These are phyloP conservation scores for Fonsecaea erecta DNA, from an alignment of 2,329 filamentous ascomycete genomes.

Conservation along the genomic window DNA sequence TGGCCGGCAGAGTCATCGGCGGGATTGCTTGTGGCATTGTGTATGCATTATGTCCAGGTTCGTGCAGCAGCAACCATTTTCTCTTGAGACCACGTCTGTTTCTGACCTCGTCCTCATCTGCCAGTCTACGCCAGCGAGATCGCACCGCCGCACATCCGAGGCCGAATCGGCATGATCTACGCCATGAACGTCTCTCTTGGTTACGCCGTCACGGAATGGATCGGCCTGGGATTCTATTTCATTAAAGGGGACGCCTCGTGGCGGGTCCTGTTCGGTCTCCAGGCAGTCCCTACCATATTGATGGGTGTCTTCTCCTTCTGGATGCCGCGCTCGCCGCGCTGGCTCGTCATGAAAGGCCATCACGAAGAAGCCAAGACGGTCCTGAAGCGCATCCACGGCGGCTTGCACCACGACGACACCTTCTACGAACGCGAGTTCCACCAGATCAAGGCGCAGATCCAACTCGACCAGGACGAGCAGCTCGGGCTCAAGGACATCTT, in stretches of 20 bases:
- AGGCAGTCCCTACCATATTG: background rate
- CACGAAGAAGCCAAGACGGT: slow-evolving; percentile 5
- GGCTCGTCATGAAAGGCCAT: slow-evolving; percentile 4
- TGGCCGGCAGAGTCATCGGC: background rate
- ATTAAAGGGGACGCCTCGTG: slow-evolving; percentile 8
- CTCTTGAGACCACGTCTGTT: background rate
- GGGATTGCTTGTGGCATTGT: slow-evolving; percentile 9
- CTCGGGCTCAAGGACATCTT: slow-evolving; percentile 4
- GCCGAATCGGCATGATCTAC: slow-evolving; percentile 3
- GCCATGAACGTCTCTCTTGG: slow-evolving; percentile 2
- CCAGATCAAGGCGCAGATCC: slow-evolving; percentile 18
- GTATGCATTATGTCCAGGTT: slow-evolving; percentile 10
- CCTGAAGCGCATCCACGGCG: slow-evolving; percentile 11
- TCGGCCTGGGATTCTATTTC: slow-evolving; percentile 13
- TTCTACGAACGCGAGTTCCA: slow-evolving; percentile 16
- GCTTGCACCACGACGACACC: background rate
- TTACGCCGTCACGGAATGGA: slow-evolving; percentile 12
- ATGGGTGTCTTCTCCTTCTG: slow-evolving; percentile 3
- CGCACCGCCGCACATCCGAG: slow-evolving; percentile 5
- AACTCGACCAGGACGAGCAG: slow-evolving; percentile 5
- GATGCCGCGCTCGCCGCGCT: slow-evolving; percentile 12
- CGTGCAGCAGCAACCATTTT: background rate
- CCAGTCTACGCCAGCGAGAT: slow-evolving; percentile 10
- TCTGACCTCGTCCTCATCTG: background rate
- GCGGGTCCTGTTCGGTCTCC: slow-evolving; percentile 10